Evolutionary conservation across 441 rosid species (phyloP), one percentile per base, ranked within the genome.

Genomic region (Geranium incanum): DNA sequence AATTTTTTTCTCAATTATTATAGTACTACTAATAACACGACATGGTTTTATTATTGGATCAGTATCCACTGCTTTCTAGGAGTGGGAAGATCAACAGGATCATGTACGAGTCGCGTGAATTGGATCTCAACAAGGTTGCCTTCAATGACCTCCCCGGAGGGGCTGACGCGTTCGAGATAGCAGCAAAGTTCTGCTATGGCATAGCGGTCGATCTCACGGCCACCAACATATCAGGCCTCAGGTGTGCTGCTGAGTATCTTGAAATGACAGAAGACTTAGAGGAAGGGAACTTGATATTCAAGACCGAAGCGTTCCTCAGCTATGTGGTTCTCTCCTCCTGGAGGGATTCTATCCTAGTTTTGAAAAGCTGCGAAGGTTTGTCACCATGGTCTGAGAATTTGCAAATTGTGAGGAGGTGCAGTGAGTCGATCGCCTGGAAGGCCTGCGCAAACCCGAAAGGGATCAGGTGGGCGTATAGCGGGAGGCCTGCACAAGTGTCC

Each of bases 191-290:
- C 87, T 94, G 97, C 76, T 94, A 94, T 71, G 97, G 99, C 23
- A 85, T 92, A 71, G 89, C 93, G 6, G 93, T 94, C 74, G 97
- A 92, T 81, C 92, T 94, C 68, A 92, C 91, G 15, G 95, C 99
- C 72, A 84, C 86, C 36, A 94, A 92, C 72, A 89, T 94, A 68
- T 90, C 97, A 0, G 96, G 94, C 59, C 77, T 92, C 2, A 81
- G 99, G 71, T 90, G 99, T 52, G 89, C 95, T 8, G 97, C 97
- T 0, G 97, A 94, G 94, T 90, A 85, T 76, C 86, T 94, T n/a
- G 99, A 94, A 76, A 94, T 94, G 99, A 92, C 95, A 11, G 99
- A 94, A 83, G 99, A 94, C 72, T 86, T 94, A 63, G 99, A 94
- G 64, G 98, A 94, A 81, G 98, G 98, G 37, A 94, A 94, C 66